Conservation (phyloP, 2,329 filamentous ascomycete species). For the Lomentospora prolificans region DNA sequence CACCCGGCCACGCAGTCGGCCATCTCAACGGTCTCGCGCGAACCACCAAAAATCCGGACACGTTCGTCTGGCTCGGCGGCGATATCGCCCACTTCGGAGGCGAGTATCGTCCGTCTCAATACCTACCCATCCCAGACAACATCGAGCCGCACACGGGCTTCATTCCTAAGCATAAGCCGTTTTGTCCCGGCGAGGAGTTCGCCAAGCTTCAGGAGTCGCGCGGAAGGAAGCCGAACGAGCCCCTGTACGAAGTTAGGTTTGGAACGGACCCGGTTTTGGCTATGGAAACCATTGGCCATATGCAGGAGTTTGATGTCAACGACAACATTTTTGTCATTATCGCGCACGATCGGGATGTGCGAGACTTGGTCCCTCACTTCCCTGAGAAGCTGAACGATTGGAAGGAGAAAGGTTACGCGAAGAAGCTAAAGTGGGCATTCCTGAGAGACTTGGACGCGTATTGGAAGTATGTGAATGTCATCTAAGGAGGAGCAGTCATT, state of each 20-base stretch:
- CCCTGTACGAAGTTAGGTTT: constrained; percentile 8
- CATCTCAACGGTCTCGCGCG: constrained; percentile 22
- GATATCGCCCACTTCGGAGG: constrained; percentile 32
- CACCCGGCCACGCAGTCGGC: constrained; percentile 15
- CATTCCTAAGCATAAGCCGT: neutral
- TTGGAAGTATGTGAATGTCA: constrained; percentile 8
- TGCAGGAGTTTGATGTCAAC: constrained; percentile 11
- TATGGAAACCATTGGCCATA: constrained; percentile 5
- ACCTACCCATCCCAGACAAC: constrained; percentile 16
- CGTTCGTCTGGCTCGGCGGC: constrained; percentile 32
- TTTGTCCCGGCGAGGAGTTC: neutral
- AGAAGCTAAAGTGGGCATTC: constrained; percentile 7
- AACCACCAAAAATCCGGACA: constrained; percentile 19
- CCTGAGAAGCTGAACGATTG: constrained; percentile 6
- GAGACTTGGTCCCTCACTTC: constrained; percentile 7
- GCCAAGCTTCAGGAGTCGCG: neutral
- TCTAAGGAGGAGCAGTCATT: too few species aligned
- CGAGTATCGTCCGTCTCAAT: constrained; percentile 23
- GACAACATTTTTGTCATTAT: constrained; percentile 12
- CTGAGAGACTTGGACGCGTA: constrained; percentile 6
- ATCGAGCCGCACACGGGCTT: neutral
- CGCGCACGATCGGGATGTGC: constrained; percentile 12
- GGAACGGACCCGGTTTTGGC: constrained; percentile 10
- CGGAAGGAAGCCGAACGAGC: neutral
- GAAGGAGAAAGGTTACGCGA: constrained; percentile 3